phyloP scores from a whole-genome alignment of 768 basidiomycete species.

The Rhizopogon rudus region DNA sequence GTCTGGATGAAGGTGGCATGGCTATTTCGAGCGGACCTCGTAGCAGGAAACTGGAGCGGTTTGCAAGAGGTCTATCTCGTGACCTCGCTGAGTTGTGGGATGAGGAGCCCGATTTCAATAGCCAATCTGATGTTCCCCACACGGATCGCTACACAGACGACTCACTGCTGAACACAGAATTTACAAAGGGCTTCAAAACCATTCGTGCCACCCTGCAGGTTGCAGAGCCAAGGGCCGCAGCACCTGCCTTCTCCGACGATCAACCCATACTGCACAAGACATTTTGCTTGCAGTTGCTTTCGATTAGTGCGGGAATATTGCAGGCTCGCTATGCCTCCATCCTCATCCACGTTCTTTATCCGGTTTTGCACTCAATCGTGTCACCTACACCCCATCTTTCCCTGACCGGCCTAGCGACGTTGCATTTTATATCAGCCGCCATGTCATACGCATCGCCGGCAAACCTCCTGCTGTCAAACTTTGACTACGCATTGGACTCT shows the following conservation, averaged over 20 bases:
- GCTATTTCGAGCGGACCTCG: slow-evolving; percentile 11
- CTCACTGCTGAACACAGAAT: slow-evolving; percentile 46
- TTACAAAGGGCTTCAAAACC: slow-evolving; percentile 58
- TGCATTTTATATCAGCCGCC: slow-evolving; percentile 64
- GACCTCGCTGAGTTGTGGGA: slow-evolving; percentile 74
- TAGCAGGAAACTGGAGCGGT: slow-evolving; percentile 56
- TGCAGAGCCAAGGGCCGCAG: slow-evolving; percentile 25
- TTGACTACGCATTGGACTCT: slow-evolving; percentile 92
- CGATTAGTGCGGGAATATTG: slow-evolving; percentile 66
- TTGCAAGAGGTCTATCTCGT: slow-evolving; percentile 57
- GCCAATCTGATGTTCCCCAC: slow-evolving; percentile 15
- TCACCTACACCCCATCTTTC: slow-evolving; percentile 66
- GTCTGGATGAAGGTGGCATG: slow-evolving; percentile 29
- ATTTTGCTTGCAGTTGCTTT: slow-evolving; percentile 70
- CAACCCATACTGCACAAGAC: slow-evolving; percentile 68
- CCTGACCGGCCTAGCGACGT: slow-evolving; percentile 68
- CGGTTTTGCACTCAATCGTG: slow-evolving; percentile 79
- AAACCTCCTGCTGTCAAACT: slow-evolving; percentile 89
- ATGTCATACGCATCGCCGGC: slow-evolving; percentile 87
- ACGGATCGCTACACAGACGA: slow-evolving; percentile 23
- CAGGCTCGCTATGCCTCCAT: slow-evolving; percentile 66
- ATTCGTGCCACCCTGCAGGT: slow-evolving; percentile 58
- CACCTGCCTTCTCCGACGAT: slow-evolving; percentile 21
- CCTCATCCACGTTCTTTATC: slow-evolving; percentile 79
- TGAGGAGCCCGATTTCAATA: slow-evolving; percentile 25